These are phyloP conservation scores for Cladophialophora psammophila DNA, from an alignment of 2,329 filamentous ascomycete species.

Conservation along the genomic window DNA sequence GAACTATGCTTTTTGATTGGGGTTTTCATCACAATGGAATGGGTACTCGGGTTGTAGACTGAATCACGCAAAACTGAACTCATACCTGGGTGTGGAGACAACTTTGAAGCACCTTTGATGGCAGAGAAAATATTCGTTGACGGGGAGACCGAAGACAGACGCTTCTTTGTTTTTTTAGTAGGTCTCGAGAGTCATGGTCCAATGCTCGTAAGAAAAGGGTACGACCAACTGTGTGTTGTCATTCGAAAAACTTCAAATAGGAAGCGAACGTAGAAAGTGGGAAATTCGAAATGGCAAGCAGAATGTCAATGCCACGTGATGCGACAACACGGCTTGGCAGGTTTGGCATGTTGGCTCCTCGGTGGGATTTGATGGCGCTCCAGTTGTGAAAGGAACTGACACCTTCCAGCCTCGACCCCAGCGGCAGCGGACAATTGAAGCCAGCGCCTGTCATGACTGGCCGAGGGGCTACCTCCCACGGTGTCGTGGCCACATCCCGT, in stretches of 20 bases:
- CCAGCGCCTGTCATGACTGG: background rate
- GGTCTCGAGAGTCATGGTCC: background rate
- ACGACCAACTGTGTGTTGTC: too few species aligned
- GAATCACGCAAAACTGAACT: background rate
- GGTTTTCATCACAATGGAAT: conserved; percentile 46
- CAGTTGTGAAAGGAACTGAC: too few species aligned
- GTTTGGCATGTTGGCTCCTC: background rate
- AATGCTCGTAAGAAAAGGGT: background rate
- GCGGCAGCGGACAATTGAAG: background rate
- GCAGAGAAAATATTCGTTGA: background rate
- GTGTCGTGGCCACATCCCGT: background rate
- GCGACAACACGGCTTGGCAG: too few species aligned
- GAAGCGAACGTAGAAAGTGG: too few species aligned
- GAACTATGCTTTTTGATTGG: conserved; percentile 52
- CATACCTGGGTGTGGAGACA: conserved; percentile 6
- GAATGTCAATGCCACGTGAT: too few species aligned
- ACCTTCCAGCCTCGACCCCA: too few species aligned
- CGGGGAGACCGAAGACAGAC: background rate
- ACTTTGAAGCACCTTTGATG: background rate
- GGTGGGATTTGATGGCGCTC: too few species aligned
- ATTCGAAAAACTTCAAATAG: too few species aligned
- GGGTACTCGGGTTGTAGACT: background rate
- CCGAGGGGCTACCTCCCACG: background rate
- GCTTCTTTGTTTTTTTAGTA: background rate
- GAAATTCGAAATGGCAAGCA: too few species aligned